A percentile compares a stretch with the other conserved stretches of the same genome.
Evolutionary conservation across 306 rosid species (phyloP).

Genomic region (Acacia crassicarpa): DNA sequence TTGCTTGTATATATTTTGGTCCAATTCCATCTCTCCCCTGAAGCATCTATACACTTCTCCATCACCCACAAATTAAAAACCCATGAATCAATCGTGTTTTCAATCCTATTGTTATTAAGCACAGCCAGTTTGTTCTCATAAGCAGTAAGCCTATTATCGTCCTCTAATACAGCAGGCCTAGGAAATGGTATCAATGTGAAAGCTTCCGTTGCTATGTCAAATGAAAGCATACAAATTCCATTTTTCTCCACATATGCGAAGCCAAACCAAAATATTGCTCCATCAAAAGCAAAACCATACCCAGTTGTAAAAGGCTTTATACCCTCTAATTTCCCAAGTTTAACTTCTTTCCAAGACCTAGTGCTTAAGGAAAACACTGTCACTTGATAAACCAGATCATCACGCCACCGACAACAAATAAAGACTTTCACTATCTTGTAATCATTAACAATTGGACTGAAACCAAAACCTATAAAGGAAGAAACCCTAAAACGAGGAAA

Average conservation of each 20-base stretch:
- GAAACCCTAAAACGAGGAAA: too few species aligned
- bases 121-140: not conserved
- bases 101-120: not conserved
- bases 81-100: not conserved
- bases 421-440: not conserved
- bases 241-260: too few species aligned
- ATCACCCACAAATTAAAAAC: not conserved
- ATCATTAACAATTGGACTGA: not conserved
- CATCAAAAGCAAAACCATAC: not conserved
- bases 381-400: not conserved
- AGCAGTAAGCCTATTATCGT: not conserved
- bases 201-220: not conserved
- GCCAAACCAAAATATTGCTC: not conserved
- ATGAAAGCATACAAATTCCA: not conserved
- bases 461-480: not conserved
- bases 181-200: not conserved
- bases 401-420: rapidly evolving
- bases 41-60: not conserved
- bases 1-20: not conserved
- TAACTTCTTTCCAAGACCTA: not conserved
- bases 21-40: not conserved
- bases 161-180: too few species aligned
- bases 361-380: not conserved
- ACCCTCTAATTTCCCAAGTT: too few species aligned
- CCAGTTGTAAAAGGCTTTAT: not conserved